A percentile compares a stretch with the other conserved stretches of the same genome.
Conservation (phyloP, 1,284 basidiomycete genomes). For the Takashimella koratensis region DNA sequence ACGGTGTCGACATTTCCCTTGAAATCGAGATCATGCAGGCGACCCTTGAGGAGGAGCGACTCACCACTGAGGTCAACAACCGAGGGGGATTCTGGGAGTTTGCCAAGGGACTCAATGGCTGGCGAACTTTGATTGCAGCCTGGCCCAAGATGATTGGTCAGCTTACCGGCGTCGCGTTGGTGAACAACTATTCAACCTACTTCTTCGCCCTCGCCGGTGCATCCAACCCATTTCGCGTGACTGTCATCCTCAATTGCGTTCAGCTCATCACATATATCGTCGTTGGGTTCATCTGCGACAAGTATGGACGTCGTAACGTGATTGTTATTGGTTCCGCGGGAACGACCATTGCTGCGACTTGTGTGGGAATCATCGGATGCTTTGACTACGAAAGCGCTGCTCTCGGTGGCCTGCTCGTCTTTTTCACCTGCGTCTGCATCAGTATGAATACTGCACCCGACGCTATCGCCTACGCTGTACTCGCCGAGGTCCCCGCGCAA, state of each 20-base stretch:
- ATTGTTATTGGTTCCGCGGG: conserved; percentile 27
- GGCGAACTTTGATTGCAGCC: conserved; percentile 14
- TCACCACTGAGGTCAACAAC: too few relatives aligned
- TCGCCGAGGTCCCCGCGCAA: conserved; percentile 23
- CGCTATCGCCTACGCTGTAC: conserved; percentile 21
- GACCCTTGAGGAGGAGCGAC: conserved; percentile 12
- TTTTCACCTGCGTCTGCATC: conserved; percentile 18
- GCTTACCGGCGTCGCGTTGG: too few relatives aligned
- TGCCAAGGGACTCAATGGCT: conserved; percentile 11
- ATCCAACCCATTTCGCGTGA: conserved; percentile 53
- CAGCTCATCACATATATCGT: conserved; percentile 59
- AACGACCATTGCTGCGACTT: too few relatives aligned
- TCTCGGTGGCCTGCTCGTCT: conserved; percentile 26
- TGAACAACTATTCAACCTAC: conserved; percentile 41
- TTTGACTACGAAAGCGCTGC: conserved; percentile 21
- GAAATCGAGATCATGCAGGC: conserved; percentile 13
- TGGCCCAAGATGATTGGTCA: conserved; percentile 10
- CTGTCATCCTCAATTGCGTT: conserved; percentile 58
- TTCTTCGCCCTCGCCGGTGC: conserved; percentile 55
- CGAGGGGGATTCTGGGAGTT: conserved; percentile 8
- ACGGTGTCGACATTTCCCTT: conserved; percentile 19
- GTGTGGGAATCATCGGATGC: conserved; percentile 32
- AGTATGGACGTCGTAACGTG: conserved; percentile 21
- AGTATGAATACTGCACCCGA: conserved; percentile 21
- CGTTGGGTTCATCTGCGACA: conserved; percentile 14